A percentile compares a stretch with the other conserved stretches of the same genome.
These are phyloP conservation scores for Liriodendron chinense DNA, from an alignment of 164 flowering plant species.

Conservation along the genomic window DNA sequence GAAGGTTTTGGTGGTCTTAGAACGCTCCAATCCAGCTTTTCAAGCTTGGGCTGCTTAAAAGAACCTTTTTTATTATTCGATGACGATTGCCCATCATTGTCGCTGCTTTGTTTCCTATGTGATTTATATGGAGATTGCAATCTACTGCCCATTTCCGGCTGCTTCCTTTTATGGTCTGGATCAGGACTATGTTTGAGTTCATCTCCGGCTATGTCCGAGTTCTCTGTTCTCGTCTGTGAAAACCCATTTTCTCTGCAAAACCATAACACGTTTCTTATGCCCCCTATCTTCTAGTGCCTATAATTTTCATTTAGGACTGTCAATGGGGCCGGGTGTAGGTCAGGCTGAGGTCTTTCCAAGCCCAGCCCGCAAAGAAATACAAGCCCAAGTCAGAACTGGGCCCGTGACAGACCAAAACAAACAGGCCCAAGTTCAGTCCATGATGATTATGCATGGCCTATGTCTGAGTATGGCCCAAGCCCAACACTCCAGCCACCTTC, in stretches of 20 bases:
- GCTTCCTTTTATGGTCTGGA: conserved; percentile 63
- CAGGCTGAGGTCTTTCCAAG: too few relatives aligned
- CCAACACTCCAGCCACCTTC: too few relatives aligned
- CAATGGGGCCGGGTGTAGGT: too few relatives aligned
- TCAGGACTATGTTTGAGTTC: conserved; percentile 7
- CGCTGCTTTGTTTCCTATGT: conserved; percentile 23
- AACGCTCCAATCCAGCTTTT: conserved; percentile 65
- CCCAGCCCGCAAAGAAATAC: too few relatives aligned
- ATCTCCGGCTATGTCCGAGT: conserved; percentile 21
- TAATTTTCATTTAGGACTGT: background rate
- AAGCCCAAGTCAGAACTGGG: too few relatives aligned
- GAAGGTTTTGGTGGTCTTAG: conserved; percentile 59
- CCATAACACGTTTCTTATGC: background rate
- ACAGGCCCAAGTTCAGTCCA: too few relatives aligned
- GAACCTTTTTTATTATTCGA: conserved; percentile 32
- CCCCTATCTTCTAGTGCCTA: background rate
- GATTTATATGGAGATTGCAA: conserved; percentile 41
- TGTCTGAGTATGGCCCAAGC: too few relatives aligned
- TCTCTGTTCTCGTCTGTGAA: conserved; percentile 21
- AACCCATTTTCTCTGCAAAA: conserved; percentile 45
- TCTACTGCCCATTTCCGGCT: conserved; percentile 30
- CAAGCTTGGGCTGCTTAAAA: conserved; percentile 48
- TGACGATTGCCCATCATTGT: conserved; percentile 27
- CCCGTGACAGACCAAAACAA: too few relatives aligned
- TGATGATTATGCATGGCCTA: too few relatives aligned